Conservation (phyloP, 108 stramenopile species). For the Cyclotella atomus region DNA sequence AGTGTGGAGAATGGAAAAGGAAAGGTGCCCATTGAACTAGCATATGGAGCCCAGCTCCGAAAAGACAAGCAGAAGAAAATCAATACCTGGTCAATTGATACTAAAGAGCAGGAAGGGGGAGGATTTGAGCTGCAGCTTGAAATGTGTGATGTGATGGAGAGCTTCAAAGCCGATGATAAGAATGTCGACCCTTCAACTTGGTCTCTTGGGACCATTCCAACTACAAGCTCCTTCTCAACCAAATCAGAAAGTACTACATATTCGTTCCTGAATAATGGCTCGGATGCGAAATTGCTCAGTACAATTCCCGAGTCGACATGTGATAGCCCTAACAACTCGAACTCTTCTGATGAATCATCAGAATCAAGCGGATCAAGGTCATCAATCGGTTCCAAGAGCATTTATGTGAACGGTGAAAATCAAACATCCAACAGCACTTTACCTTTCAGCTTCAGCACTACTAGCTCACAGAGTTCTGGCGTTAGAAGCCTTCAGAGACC, state of each 20-base stretch:
- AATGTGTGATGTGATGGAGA: neutral
- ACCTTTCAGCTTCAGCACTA: too few species aligned
- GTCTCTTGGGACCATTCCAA: conserved; percentile 5
- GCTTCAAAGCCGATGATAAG: neutral
- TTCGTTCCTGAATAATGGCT: neutral
- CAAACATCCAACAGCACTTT: neutral
- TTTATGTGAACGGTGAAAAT: neutral
- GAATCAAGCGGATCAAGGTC: neutral
- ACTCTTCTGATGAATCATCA: neutral
- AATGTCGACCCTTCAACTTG: neutral
- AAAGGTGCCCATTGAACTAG: conserved; percentile 7
- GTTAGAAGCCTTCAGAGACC: too few species aligned
- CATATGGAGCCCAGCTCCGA: conserved; percentile 11
- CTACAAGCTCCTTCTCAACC: neutral
- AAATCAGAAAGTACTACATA: neutral
- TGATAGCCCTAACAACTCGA: neutral
- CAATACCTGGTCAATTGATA: neutral
- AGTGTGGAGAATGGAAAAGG: conserved; percentile 9
- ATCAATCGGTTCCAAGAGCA: neutral
- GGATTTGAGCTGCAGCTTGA: conserved; percentile 23
- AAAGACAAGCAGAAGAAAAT: neutral
- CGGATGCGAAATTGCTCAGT: neutral
- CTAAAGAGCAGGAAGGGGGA: neutral
- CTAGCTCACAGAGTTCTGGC: too few species aligned
- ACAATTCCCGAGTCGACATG: neutral